Evolutionary conservation across 169 alveolate species (phyloP).

Genomic region (Plasmodium yoelii): DNA sequence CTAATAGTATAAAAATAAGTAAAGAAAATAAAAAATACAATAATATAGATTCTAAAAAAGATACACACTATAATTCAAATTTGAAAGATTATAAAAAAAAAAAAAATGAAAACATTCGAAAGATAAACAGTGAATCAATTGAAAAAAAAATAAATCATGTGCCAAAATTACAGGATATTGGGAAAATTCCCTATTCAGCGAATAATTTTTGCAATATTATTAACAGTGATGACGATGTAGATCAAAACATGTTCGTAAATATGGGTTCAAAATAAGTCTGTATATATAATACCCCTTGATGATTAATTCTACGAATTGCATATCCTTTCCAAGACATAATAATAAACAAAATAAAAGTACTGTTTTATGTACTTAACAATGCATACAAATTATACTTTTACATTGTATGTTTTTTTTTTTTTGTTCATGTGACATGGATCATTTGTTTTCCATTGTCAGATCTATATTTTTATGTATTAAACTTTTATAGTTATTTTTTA

Average conservation of each 20-base stretch:
- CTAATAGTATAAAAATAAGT: background rate
- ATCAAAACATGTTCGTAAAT: conserved; percentile 32
- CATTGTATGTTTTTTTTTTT: no score
- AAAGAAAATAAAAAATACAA: conserved; percentile 2
- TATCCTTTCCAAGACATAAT: no score
- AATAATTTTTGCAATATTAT: conserved; percentile 52
- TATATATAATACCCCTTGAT: background rate
- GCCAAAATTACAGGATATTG: background rate
- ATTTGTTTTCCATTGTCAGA: no score
- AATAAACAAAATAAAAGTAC: no score
- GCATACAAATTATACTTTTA: no score
- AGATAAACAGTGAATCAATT: background rate
- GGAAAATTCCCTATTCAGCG: conserved; percentile 30
- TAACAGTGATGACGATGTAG: conserved; percentile 63
- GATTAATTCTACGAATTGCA: background rate
- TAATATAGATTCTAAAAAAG: background rate
- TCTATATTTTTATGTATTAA: no score
- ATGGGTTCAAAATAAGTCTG: conserved; percentile 9
- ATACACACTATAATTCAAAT: background rate
- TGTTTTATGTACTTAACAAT: no score
- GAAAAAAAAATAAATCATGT: background rate
- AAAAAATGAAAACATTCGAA: background rate
- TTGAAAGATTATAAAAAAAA: conserved; percentile 46
- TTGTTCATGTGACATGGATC: no score
- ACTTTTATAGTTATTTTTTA: no score